Evolutionary conservation across 495 filamentous ascomycete species (phyloP).

Genomic region (Massariosphaeria phaeospora): DNA sequence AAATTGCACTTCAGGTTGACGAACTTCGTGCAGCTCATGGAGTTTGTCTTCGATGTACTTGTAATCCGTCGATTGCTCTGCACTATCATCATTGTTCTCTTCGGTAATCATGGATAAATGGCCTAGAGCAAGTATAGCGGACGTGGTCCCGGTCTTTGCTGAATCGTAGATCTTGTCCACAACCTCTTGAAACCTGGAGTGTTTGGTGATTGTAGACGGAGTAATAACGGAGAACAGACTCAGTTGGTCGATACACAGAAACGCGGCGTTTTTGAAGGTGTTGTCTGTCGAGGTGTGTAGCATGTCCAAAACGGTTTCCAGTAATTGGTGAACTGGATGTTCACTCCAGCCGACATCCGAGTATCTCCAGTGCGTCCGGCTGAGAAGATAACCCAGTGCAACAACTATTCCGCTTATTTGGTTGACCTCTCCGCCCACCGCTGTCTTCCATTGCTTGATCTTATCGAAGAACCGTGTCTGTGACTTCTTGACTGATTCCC

Average conservation of each 20-base stretch:
- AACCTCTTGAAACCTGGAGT: conserved; percentile 44
- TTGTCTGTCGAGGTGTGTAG: conserved; percentile 50
- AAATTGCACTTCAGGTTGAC: conserved; percentile 81
- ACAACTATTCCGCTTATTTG: conserved; percentile 57
- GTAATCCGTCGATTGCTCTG: conserved; percentile 35
- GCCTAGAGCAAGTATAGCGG: conserved; percentile 71
- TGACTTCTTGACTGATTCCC: conserved; percentile 40
- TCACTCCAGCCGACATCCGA: conserved; percentile 36
- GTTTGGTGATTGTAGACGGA: conserved; percentile 39
- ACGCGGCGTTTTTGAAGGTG: conserved; percentile 55
- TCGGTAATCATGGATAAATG: conserved; percentile 55
- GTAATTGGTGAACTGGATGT: conserved; percentile 40
- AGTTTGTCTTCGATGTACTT: conserved; percentile 55
- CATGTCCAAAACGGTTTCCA: conserved; percentile 46
- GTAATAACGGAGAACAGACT: conserved; percentile 62
- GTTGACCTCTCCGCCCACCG: conserved; percentile 58
- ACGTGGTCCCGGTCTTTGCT: conserved; percentile 77
- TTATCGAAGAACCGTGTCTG: conserved; percentile 43
- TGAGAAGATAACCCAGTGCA: conserved; percentile 55
- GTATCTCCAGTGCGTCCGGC: conserved; percentile 49
- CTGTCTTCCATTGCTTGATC: conserved; percentile 49
- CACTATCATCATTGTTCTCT: conserved; percentile 37
- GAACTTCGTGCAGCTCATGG: conserved; percentile 72
- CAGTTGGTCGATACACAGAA: conserved; percentile 67
- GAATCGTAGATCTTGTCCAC: conserved; percentile 56